Evolutionary conservation across 768 basidiomycete species (phyloP).

Genomic region (Lactarius evosmus): DNA sequence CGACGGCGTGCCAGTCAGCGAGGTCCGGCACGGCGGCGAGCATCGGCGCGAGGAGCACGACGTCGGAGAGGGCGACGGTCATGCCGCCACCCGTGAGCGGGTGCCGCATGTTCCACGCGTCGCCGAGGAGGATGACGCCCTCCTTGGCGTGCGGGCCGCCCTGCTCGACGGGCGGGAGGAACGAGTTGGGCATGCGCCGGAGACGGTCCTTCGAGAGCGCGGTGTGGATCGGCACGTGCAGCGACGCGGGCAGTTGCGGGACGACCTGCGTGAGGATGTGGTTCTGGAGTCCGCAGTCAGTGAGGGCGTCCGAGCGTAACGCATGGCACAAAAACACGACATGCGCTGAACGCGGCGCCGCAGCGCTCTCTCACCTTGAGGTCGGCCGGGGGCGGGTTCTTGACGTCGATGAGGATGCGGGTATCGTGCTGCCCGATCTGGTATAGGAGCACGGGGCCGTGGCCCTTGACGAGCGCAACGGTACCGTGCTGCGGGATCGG

Average conservation of each 20-base stretch:
- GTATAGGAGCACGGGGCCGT: conserved; percentile 89
- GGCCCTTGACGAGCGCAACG: conserved; percentile 73
- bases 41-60: conserved; percentile 65
- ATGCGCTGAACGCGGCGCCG: too few species aligned
- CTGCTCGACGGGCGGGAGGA: conserved; percentile 79
- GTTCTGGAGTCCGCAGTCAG: conserved; percentile 38
- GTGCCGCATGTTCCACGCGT: conserved; percentile 99
- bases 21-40: conserved; percentile 46
- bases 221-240: conserved; percentile 60
- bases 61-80: conserved; percentile 92
- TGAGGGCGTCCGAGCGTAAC: background rate
- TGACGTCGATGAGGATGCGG: conserved; percentile 90
- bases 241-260: conserved; percentile 73
- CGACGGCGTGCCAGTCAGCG: conserved; percentile 51
- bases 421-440: conserved; percentile 89
- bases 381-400: conserved; percentile 75
- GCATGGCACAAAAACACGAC: background rate
- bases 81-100: conserved; percentile 97
- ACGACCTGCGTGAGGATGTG: conserved; percentile 72
- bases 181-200: conserved; percentile 93
- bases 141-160: conserved; percentile 46
- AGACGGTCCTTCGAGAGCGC: conserved; percentile 80
- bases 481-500: conserved; percentile 81
- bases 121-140: conserved; percentile 84
- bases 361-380: conserved; percentile 56